Evolutionary conservation across 768 basidiomycete species (phyloP).

Genomic region (Neoboletus subvelutipes): DNA sequence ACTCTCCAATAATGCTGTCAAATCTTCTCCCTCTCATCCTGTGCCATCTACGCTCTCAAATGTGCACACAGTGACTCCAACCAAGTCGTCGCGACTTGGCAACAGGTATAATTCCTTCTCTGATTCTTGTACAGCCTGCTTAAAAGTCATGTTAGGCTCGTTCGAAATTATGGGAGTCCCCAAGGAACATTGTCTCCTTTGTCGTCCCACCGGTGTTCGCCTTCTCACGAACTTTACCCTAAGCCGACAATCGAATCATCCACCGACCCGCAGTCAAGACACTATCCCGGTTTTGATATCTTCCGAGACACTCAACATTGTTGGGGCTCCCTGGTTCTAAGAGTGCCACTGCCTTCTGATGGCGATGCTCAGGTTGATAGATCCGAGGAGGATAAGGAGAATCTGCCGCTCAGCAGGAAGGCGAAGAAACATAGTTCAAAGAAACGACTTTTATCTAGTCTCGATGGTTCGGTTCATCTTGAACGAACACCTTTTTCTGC

Average conservation of each 20-base stretch:
- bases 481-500: conserved; percentile 18
- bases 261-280: conserved; percentile 53
- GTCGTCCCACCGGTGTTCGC: conserved; percentile 15
- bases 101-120: conserved; percentile 29
- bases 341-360: conserved; percentile 3
- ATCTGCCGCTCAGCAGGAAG: conserved; percentile 49
- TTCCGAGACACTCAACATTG: conserved; percentile 43
- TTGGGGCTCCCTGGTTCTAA: conserved; percentile 1
- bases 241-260: conserved; percentile 39
- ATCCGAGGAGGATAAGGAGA: conserved; percentile 57
- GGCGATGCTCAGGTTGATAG: conserved; percentile 6
- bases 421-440: conserved; percentile 39
- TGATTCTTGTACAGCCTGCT: conserved; percentile 35
- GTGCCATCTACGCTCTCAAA: conserved; percentile 33
- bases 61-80: conserved; percentile 27
- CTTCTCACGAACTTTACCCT: conserved; percentile 21
- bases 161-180: conserved; percentile 7
- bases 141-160: conserved; percentile 26
- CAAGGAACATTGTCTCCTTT: conserved; percentile 12
- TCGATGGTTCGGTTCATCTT: conserved; percentile 1
- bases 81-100: conserved; percentile 33
- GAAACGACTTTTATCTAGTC: conserved; percentile 16
- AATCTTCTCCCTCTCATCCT: conserved; percentile 20
- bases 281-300: conserved; percentile 68
- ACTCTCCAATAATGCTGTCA: conserved; percentile 25